Evolutionary conservation across 768 basidiomycete species (phyloP), one percentile per base, ranked within the genome.

Genomic region (Amanita molliuscula): DNA sequence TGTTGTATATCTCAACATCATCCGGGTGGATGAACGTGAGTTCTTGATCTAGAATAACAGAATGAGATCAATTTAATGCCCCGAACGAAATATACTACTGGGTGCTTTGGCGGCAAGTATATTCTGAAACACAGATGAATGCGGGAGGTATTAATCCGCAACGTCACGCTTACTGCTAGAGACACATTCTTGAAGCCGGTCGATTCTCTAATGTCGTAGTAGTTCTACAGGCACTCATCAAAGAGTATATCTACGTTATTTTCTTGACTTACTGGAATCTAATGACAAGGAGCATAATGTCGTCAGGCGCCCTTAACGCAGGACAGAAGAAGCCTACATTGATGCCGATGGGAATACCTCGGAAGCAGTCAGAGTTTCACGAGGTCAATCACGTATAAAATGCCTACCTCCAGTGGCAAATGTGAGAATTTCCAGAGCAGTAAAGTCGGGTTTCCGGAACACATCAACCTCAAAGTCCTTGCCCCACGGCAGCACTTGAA

Each of bases 111-210:
- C 90, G 9, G 87, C 78, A 31, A 92, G 77, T 47, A 92, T 81
- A 64, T 92, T 92, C 78, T 88, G 56, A 6, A 44, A 44, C 25
- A 38, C 23, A 4, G 23, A 23, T 44, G 34, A 31, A 53, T 11
- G 6, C 26, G 15, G 31, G 3, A 33, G 7, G 29, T 6, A 33
- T 51, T 18, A 31, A 21, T 44, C 25, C 25, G 34, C 28, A 10
- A 31, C 31, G 26, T 50, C 25, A 37, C 9, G 63, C 82, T 53
- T 63, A 85, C 84, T 1, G 84, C 79, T 23, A 92, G 74, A 0
- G 84, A 88, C 34, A 93, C 90, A 57, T 93, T 93, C 70, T 93
- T 93, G 69, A 92, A 93, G 0, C 91, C 91, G 31, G 73, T 72
- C 2, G 79, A 75, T 61, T 88, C 90, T 37, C 91, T 77, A 53